Base-by-base conservation (phyloP, 441 rosid species). In the Brassica balearica region DNA sequence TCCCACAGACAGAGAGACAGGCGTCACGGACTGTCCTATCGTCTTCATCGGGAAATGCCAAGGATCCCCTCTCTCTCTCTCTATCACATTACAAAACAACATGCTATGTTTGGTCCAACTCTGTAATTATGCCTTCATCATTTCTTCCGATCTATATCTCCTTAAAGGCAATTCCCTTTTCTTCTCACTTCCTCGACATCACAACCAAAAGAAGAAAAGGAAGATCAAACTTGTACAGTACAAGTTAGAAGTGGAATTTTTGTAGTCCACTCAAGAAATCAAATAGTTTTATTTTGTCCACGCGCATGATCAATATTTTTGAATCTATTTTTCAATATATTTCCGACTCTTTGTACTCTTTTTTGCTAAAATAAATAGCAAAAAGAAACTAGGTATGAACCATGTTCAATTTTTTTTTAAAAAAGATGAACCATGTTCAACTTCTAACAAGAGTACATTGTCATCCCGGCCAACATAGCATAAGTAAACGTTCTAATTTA, bases 11-110 rank as follows among this genome's bases (percentile, higher is more conserved):
- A 83, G 76, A 23, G 78, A 79, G 88, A 85, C 92, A 86, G 91
- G 87, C 59, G 84, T 92, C 97, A 92, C 93, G 93, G 97, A 88
- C 89, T 80, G 90, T 89, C 89, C 90, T 89, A 78, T 83, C 86
- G 75, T 59, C 11, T 78, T 71, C 87, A 85, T 88, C 75, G 90
- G 92, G 83, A 89, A 55, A 70, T 84, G 85, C 80, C 59, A 48
- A 69, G 61, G 67, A 60, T 82, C 55, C 81, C 27, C 27, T 23
- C 25, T 48, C 55, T 51, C 61, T 65, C 78, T 84, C 73, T 68
- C 82, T 15, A 7, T 75, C 70, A 56, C 77, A 17, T 6, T 51
- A 55, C 67, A 71, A 29, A 32, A 55, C 58, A 75, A 75, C 81
- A 68, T 81, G 82, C 82, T 74, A 74, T 84, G 79, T 81, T 78